These are phyloP conservation scores for Aspergillus candidus DNA, from an alignment of 2,329 filamentous ascomycete species.

Conservation along the genomic window DNA sequence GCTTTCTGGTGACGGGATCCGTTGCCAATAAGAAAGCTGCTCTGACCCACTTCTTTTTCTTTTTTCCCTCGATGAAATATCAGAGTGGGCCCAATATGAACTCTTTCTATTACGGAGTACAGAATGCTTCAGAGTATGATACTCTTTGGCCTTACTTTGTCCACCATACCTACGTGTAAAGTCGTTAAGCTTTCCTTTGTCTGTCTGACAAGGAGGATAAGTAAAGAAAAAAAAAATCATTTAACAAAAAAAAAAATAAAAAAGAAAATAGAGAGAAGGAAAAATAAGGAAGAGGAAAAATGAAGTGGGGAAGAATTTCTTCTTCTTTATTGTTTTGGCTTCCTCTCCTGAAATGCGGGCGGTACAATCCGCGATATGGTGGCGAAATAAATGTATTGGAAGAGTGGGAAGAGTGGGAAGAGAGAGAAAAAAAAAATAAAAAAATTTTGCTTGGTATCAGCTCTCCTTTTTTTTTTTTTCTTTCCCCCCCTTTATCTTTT, in stretches of 20 bases:
- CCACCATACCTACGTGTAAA: neutral
- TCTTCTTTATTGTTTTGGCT: slow-evolving; percentile 4
- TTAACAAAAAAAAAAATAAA: no score
- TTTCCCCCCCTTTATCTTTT: neutral
- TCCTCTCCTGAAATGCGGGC: slow-evolving; percentile 4
- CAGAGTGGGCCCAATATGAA: slow-evolving; percentile 2
- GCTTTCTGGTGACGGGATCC: slow-evolving; percentile 21
- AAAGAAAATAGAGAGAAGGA: no score
- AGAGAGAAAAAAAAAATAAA: slow-evolving; percentile 1
- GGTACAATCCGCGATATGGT: slow-evolving; percentile 16
- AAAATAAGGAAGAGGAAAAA: no score
- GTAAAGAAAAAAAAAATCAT: no score
- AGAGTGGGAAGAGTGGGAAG: no score
- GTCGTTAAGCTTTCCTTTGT: slow-evolving; percentile 21
- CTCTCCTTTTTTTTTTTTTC: slow-evolving; percentile 2
- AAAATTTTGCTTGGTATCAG: neutral
- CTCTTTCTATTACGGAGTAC: neutral
- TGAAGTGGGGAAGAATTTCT: neutral
- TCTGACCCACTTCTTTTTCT: slow-evolving; percentile 3
- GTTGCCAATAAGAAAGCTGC: slow-evolving; percentile 12
- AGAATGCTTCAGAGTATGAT: neutral
- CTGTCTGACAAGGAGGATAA: no score
- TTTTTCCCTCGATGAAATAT: slow-evolving; percentile 4
- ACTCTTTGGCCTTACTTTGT: neutral
- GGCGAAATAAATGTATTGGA: slow-evolving; percentile 12